phyloP scores from a whole-genome alignment of 2,329 filamentous ascomycete species.

The Sarocladium oryzae region DNA sequence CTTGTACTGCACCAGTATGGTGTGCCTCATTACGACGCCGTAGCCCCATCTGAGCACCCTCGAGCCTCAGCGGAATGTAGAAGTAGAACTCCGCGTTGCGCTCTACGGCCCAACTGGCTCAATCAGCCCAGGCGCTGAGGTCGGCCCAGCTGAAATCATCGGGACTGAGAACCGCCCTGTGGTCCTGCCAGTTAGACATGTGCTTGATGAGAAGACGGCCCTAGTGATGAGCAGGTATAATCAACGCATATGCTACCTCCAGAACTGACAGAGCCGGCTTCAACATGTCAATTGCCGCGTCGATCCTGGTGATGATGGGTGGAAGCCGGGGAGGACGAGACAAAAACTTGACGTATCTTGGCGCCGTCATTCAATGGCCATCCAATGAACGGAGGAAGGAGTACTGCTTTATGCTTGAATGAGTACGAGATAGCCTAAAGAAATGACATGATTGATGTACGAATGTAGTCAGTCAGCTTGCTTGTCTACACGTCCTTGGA shows the following conservation, averaged over 20 bases:
- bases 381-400: too few relatives aligned
- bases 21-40: conserved; percentile 22
- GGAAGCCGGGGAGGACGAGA: too few relatives aligned
- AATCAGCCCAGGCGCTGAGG: conserved; percentile 28
- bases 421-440: too few relatives aligned
- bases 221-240: too few relatives aligned
- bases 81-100: conserved; percentile 28
- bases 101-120: conserved; percentile 22
- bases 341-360: too few relatives aligned
- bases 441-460: too few relatives aligned
- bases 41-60: conserved; percentile 19
- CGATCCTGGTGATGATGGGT: neutral
- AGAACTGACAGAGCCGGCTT: neutral
- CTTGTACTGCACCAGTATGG: conserved; percentile 21
- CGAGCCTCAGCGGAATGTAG: conserved; percentile 20
- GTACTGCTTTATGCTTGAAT: too few relatives aligned
- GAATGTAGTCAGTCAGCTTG: too few relatives aligned
- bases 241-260: neutral
- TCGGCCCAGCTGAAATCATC: conserved; percentile 25
- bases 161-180: conserved; percentile 19
- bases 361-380: neutral
- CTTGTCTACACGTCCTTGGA: too few relatives aligned
- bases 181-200: conserved; percentile 28
- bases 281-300: neutral
- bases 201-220: conserved; percentile 26